A percentile compares a stretch with the other conserved stretches of the same genome.
Evolutionary conservation across 495 filamentous ascomycete genomes (phyloP).

Genomic region (Pseudoneurospora amorphoporcata): DNA sequence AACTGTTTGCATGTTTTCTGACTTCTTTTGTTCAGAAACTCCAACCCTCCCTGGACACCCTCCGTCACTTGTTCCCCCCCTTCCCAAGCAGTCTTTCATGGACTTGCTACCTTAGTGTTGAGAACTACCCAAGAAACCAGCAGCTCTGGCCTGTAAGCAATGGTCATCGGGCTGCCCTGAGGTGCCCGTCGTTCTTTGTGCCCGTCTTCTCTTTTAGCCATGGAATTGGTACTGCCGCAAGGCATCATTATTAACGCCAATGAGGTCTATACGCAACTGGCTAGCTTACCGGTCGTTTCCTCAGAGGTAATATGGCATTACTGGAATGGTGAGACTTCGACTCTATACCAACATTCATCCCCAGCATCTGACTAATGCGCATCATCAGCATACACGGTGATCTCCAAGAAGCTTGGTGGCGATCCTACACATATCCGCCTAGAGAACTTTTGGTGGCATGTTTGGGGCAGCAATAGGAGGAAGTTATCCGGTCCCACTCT

Average conservation of each 20-base stretch:
- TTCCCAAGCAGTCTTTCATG: neutral
- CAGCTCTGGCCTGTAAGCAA: neutral
- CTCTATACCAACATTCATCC: neutral
- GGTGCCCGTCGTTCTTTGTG: neutral
- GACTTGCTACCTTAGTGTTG: neutral
- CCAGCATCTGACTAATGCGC: conserved; percentile 3
- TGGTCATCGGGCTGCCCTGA: neutral
- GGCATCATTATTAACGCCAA: conserved; percentile 38
- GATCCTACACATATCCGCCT: conserved; percentile 44
- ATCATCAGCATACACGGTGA: conserved; percentile 40
- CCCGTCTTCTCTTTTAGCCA: neutral
- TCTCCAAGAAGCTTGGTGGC: conserved; percentile 31
- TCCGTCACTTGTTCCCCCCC: neutral
- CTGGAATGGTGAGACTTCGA: conserved; percentile 36
- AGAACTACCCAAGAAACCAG: neutral
- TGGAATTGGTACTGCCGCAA: conserved; percentile 13
- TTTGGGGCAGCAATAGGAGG: conserved; percentile 41
- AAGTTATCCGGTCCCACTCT: conserved; percentile 34
- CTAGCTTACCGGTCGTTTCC: conserved; percentile 36
- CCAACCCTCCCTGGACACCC: neutral
- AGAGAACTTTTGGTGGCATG: conserved; percentile 49
- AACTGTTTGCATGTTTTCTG: neutral
- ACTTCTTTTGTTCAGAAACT: neutral
- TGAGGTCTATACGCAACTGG: conserved; percentile 35
- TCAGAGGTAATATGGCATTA: conserved; percentile 37